Conservation (phyloP, 2,329 filamentous ascomycete species). For the Colletotrichum echinochloae region DNA sequence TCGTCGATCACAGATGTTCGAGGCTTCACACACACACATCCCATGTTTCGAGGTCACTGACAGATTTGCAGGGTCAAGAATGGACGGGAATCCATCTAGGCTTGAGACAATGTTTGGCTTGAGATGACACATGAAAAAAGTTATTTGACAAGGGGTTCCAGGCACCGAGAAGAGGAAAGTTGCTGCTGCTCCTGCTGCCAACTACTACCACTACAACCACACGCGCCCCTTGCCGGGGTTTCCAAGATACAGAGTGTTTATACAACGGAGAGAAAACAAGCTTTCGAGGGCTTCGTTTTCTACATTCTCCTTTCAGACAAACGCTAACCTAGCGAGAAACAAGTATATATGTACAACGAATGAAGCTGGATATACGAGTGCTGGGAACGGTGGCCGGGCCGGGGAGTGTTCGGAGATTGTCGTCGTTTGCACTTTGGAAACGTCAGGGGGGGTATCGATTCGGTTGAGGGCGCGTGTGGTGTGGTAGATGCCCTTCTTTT, state of each 20-base stretch:
- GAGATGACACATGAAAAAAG: constrained; percentile 21
- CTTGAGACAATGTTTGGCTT: neutral
- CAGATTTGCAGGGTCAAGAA: neutral
- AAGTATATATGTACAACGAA: neutral
- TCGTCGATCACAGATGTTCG: neutral
- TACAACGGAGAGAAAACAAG: neutral
- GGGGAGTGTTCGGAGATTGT: constrained; percentile 1
- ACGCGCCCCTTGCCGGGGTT: neutral
- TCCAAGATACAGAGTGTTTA: constrained; percentile 2
- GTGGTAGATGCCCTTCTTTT: neutral
- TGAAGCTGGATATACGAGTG: neutral
- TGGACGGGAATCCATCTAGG: neutral
- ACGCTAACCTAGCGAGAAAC: neutral
- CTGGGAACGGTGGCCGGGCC: neutral
- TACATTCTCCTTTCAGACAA: neutral
- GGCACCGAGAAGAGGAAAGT: neutral
- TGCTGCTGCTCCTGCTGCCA: neutral
- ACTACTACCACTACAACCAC: neutral
- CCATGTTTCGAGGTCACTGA: neutral
- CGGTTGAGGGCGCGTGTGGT: constrained; percentile 1
- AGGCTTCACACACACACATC: neutral
- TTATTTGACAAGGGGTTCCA: neutral
- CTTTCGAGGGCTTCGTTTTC: neutral
- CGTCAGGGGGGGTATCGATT: neutral
- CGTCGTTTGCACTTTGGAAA: constrained; percentile 16